A percentile compares a stretch with the other conserved stretches of the same genome.
Conservation (phyloP, 441 rosid species). For the Sinapis alba region DNA sequence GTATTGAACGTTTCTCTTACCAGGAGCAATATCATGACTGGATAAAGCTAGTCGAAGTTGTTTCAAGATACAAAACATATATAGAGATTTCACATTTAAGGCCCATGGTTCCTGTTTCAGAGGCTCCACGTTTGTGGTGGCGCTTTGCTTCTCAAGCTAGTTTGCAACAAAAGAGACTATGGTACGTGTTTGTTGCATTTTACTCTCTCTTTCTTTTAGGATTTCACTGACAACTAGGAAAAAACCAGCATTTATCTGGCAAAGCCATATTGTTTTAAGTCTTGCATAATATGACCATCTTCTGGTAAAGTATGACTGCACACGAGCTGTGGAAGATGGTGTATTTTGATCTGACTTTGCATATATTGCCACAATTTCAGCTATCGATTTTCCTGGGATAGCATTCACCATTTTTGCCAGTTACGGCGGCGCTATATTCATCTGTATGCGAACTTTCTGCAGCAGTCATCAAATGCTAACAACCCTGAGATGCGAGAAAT, state of each 20-base stretch:
- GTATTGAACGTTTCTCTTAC: conserved; percentile 26
- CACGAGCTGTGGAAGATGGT: conserved; percentile 9
- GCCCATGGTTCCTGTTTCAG: conserved; percentile 77
- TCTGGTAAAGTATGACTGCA: conserved; percentile 42
- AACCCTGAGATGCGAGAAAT: conserved; percentile 79
- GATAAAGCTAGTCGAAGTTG: conserved; percentile 91
- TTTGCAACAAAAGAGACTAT: conserved; percentile 80
- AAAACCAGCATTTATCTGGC: conserved; percentile 18
- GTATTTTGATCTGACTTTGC: conserved; percentile 34
- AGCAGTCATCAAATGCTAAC: conserved; percentile 60
- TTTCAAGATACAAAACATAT: conserved; percentile 83
- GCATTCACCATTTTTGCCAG: conserved; percentile 73
- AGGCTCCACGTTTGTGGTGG: conserved; percentile 83
- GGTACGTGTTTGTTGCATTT: conserved; percentile 53
- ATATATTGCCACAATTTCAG: conserved; percentile 49
- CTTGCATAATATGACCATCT: conserved; percentile 28
- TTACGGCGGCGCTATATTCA: conserved; percentile 89
- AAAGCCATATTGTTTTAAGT: conserved; percentile 12
- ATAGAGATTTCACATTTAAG: conserved; percentile 91
- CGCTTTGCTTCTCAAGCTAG: conserved; percentile 89
- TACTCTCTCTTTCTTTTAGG: conserved; percentile 8
- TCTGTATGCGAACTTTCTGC: conserved; percentile 80
- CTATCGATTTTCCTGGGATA: conserved; percentile 91
- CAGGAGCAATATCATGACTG: conserved; percentile 98
- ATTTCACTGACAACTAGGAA: conserved; percentile 12